Conservation (phyloP, 768 basidiomycete species). For the Tylopilus sp. region DNA sequence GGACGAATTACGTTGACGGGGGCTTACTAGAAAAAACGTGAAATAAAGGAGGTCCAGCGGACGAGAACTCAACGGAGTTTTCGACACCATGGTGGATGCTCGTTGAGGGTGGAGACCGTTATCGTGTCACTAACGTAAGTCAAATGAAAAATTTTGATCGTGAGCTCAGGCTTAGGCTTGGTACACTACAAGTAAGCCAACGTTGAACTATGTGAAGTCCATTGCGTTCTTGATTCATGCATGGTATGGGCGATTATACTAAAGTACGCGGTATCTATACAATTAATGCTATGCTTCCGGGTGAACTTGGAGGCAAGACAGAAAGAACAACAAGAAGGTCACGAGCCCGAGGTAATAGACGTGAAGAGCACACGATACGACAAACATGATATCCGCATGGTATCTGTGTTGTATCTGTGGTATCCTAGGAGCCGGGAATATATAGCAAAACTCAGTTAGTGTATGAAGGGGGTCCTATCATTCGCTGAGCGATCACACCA, state of each 20-base stretch:
- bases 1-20: too few relatives aligned
- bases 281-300: constrained; percentile 9
- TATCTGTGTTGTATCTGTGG: too few relatives aligned
- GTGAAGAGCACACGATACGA: too few relatives aligned
- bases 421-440: constrained; percentile 1
- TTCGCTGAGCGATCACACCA: constrained; percentile 3
- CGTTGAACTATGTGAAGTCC: too few relatives aligned
- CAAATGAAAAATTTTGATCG: not conserved
- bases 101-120: not conserved
- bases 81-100: constrained; percentile 10
- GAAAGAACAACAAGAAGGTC: constrained; percentile 6
- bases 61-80: constrained; percentile 47
- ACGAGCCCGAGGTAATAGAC: not conserved
- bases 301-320: not conserved
- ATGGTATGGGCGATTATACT: constrained; percentile 15
- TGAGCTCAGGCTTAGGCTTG: too few relatives aligned
- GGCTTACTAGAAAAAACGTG: constrained; percentile 59
- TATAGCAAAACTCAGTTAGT: constrained; percentile 21
- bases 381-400: constrained; percentile 7
- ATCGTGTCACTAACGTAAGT: not conserved
- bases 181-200: too few relatives aligned
- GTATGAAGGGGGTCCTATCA: constrained; percentile 42
- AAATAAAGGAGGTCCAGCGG: constrained; percentile 70
- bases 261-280: constrained; percentile 19
- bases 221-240: constrained; percentile 7